Base-by-base conservation (phyloP, 2,329 filamentous ascomycete genomes). In the Hypoxylon sp. region DNA sequence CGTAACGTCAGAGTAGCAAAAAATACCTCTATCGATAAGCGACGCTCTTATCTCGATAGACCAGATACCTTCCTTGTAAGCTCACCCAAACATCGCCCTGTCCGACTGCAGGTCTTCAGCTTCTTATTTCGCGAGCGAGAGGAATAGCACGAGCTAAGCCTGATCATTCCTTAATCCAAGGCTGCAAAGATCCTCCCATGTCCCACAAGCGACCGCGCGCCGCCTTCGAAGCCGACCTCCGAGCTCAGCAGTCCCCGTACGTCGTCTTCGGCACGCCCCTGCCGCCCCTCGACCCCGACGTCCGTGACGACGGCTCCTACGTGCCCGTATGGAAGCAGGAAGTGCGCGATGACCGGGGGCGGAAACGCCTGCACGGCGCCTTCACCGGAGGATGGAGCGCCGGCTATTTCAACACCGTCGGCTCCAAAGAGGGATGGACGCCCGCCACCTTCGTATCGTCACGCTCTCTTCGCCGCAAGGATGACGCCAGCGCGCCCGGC, bases 281-380 rank as follows among this genome's bases (percentile, higher is more conserved):
- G 13, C 92, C 92, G 1, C 85, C 90, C 3, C 78, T 86, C 58
- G 91, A 96, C 69, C 82, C 88, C 45, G 85, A 91, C 17, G 81
- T 85, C 31, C 88, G 92, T 68, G 93, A 98, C 74, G 91, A 97
- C 78, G 94, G 93, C 60, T 92, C 91, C 35, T 98, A 93, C 72
- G 85, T 97, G 13, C 95, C 95, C 0, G 77, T 97, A n/a, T 98
- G 95, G 92, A 97, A 98, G 78, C 95, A 99, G 79, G 94, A 97
- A 72, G 93, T 96, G 73, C 90, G 89, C 57, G 95, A 99, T 76
- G 95, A 97, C 72, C 88, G 88, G 65, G 95, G 95, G 13, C 83
- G 93, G 67, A 94, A 96, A 76, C 86, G 95, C 50, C 82, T 99
- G 3, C 95, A 99, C 75, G 95, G 95, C 63, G 95, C 95, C 62